Conservation (phyloP, 192 early-diverging fungal genomes). For the Linnemannia zychae region DNA sequence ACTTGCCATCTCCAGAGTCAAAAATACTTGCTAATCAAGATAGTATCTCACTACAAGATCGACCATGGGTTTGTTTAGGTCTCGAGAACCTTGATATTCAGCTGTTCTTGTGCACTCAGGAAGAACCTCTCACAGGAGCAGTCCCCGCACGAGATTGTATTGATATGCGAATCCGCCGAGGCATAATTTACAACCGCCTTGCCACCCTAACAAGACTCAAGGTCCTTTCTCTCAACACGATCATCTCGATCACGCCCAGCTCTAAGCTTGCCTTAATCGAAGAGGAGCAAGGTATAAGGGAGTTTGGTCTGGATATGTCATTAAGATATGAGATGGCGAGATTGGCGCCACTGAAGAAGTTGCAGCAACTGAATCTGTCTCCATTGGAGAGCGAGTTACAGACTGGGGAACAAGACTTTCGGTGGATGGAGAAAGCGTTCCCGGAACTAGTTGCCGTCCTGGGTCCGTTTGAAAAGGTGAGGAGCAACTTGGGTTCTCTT, state of each 20-base stretch:
- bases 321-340: neutral
- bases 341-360: neutral
- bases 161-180: neutral
- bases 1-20: neutral
- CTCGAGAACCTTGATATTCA: neutral
- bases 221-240: neutral
- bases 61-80: neutral
- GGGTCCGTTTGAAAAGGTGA: neutral
- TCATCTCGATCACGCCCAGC: neutral
- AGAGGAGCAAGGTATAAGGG: neutral
- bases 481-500: neutral
- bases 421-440: neutral
- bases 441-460: neutral
- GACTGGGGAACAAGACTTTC: neutral
- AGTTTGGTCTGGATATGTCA: neutral
- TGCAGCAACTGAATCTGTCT: neutral
- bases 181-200: neutral
- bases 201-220: neutral
- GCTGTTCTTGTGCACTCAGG: neutral
- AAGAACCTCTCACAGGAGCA: neutral
- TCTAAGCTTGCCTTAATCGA: neutral
- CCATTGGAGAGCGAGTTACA: neutral
- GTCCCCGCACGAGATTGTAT: neutral
- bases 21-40: neutral
- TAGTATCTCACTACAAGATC: neutral